A percentile compares a stretch with the other conserved stretches of the same genome.
Evolutionary conservation across 148 eudicot genomes (phyloP).

Genomic region (Diospyros lotus): DNA sequence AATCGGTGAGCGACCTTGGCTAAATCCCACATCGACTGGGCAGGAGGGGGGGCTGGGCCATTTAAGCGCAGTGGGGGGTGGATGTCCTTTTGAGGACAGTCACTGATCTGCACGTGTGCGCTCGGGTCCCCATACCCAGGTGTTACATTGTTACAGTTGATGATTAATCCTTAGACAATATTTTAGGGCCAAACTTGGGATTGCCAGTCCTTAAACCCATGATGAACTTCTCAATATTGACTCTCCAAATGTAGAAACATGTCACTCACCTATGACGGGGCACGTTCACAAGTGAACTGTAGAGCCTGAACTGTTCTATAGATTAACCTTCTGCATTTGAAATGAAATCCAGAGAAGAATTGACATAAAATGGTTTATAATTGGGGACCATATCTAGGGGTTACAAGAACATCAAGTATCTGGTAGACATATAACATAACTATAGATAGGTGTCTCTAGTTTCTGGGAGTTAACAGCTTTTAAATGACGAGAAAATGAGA

Average conservation of each 20-base stretch:
- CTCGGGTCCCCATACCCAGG: too few relatives aligned
- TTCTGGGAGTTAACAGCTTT: background rate
- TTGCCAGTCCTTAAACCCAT: background rate
- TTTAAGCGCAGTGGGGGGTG: too few relatives aligned
- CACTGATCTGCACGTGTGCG: too few relatives aligned
- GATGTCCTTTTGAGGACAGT: too few relatives aligned
- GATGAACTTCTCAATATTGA: background rate
- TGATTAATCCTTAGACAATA: background rate
- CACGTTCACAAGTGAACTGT: background rate
- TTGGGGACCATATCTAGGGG: background rate
- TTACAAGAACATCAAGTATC: background rate
- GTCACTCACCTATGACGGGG: background rate
- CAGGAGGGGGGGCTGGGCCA: too few relatives aligned
- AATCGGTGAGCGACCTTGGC: too few relatives aligned
- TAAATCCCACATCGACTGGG: too few relatives aligned
- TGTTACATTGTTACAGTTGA: too few relatives aligned
- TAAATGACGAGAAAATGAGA: background rate
- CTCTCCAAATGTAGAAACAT: background rate
- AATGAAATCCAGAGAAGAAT: background rate
- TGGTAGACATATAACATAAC: background rate
- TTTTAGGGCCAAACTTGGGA: background rate
- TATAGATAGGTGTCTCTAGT: background rate
- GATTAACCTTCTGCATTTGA: conserved; percentile 1
- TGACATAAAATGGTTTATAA: background rate
- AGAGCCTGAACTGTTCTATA: background rate